A percentile compares a stretch with the other conserved stretches of the same genome.
Conservation (phyloP, 2,329 filamentous ascomycete species). For the Penicillium brevicompactum region DNA sequence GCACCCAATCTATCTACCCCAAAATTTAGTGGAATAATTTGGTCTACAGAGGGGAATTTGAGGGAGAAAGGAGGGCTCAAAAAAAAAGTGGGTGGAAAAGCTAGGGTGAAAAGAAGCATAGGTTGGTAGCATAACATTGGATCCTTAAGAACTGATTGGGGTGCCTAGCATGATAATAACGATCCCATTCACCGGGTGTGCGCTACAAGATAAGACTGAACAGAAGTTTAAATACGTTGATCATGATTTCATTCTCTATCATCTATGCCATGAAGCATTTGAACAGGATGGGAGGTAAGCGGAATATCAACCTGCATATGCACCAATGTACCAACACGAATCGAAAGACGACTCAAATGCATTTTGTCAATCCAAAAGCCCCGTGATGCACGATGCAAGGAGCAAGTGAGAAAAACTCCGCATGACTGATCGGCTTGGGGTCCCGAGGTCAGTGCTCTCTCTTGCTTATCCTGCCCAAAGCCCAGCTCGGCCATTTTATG, state of each 20-base stretch:
- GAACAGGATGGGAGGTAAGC: neutral
- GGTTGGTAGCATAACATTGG: no score
- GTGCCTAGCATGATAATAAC: no score
- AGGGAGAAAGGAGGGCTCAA: no score
- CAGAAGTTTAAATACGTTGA: constrained; percentile 4
- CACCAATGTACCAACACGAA: neutral
- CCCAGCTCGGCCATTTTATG: neutral
- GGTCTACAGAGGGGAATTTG: no score
- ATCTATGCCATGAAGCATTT: constrained; percentile 6
- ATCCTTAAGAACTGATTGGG: no score
- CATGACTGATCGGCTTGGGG: constrained; percentile 8
- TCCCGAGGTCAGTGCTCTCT: neutral
- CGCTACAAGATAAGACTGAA: no score
- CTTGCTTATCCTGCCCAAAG: neutral
- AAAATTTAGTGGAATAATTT: no score
- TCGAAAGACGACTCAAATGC: neutral
- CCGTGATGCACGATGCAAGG: constrained; percentile 12
- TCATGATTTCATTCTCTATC: constrained; percentile 13
- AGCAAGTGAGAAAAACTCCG: constrained; percentile 19
- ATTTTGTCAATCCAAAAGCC: constrained; percentile 9
- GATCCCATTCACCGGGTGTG: no score
- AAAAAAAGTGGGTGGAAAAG: no score
- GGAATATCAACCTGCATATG: neutral
- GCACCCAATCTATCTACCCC: no score
- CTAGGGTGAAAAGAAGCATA: no score